Base-by-base conservation (phyloP, 345 rosid species). In the Laguncularia racemosa region DNA sequence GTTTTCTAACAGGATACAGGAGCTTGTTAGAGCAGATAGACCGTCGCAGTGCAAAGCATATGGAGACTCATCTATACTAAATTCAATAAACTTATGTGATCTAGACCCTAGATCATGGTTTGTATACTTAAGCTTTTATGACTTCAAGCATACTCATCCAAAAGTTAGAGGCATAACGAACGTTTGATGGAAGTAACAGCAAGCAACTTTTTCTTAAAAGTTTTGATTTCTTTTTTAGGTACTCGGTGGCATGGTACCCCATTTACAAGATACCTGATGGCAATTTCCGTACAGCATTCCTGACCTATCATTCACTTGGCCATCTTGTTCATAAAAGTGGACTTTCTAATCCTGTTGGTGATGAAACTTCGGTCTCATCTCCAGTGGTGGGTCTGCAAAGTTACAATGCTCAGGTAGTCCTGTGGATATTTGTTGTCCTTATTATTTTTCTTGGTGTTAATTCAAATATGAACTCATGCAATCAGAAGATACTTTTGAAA, bases 231-330 rank as follows among this genome's bases (percentile, higher is more conserved):
- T 15, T 21, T 72, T 76, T 63, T 73, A 82, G 87, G 87, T 82
- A 76, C 58, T 67, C 87, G 12, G 87, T 82, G 18, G 84, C 87
- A 2, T 82, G 87, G 87, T 82, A 82, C 64, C 87, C 87, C 14
- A 82, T 82, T 46, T 82, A 82, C 60, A 69, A 75, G 73, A 82
- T 82, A 60, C 87, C 87, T n/a, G 80, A 78, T 59, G 82, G 84
- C 45, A 76, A 61, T 56, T 72, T 82, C 12, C 84, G 76, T 50
- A 79, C 87, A 52, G 84, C 84, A 12, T 82, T 82, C 70, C 71
- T 82, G 67, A 82, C 84, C 16, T 82, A 76, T 40, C 87, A 82
- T 64, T 82, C 87, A 16, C 79, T 78, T 2, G 76, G 82, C 49
- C 81, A 78, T 67, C 56, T 73, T 56, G 65, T 70, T 55, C 56